A percentile compares a stretch with the other conserved stretches of the same genome.
Conservation (phyloP, 2,329 filamentous ascomycete genomes). For the Paraphaeosphaeria sporulosa region DNA sequence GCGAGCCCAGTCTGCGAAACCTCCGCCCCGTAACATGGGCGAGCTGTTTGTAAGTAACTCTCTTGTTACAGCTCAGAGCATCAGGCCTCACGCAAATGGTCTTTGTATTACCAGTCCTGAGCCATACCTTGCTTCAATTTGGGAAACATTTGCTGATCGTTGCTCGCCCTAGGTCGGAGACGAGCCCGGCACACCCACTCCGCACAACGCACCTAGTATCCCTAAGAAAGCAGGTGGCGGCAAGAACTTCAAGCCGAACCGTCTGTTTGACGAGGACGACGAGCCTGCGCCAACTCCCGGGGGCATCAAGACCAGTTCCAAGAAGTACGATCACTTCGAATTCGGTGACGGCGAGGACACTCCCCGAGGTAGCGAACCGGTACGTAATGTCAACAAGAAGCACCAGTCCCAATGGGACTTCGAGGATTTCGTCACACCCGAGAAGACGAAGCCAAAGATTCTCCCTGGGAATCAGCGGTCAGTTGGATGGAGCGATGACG, state of each 20-base stretch:
- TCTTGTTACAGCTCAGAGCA: background rate
- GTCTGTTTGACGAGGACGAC: constrained; percentile 63
- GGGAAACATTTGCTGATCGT: background rate
- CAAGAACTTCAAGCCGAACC: constrained; percentile 61
- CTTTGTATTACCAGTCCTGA: background rate
- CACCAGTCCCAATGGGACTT: constrained; percentile 85
- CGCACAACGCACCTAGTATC: constrained; percentile 42
- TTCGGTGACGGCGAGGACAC: constrained; percentile 70
- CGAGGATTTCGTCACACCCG: constrained; percentile 83
- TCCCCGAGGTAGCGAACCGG: constrained; percentile 40
- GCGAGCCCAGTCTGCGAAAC: constrained; percentile 72
- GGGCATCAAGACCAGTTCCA: constrained; percentile 70
- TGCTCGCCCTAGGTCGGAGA: constrained; percentile 43
- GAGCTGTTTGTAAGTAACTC: constrained; percentile 68
- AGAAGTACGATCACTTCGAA: constrained; percentile 87
- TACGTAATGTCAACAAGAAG: constrained; percentile 54
- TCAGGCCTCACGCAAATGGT: background rate
- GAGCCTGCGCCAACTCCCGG: constrained; percentile 40
- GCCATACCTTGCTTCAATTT: background rate
- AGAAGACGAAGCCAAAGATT: constrained; percentile 72
- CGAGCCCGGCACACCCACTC: constrained; percentile 49
- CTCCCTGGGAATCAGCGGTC: constrained; percentile 76
- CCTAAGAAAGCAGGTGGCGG: constrained; percentile 59
- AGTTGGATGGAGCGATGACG: constrained; percentile 77
- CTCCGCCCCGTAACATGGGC: constrained; percentile 68